Conservation (phyloP, 331 rosid species). For the Stylosanthes scabra region DNA sequence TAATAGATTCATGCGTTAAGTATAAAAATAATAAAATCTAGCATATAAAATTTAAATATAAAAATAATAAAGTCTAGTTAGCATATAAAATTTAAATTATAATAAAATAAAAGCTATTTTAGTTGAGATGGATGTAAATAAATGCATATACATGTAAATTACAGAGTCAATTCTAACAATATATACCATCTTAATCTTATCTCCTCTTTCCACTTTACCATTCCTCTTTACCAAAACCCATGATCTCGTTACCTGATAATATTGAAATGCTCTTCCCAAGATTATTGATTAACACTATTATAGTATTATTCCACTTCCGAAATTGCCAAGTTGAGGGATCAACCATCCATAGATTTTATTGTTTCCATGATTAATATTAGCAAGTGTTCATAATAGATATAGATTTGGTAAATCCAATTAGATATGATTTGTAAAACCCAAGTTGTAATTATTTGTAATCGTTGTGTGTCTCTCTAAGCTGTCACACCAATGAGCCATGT, state of each 20-base stretch:
- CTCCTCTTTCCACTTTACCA: not conserved
- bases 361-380: not conserved
- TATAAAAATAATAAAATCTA: too few relatives aligned
- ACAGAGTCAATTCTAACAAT: too few relatives aligned
- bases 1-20: too few relatives aligned
- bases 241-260: too few relatives aligned
- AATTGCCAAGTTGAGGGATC: constrained; percentile 23
- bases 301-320: not conserved
- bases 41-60: too few relatives aligned
- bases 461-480: not conserved
- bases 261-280: not conserved
- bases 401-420: constrained; percentile 27
- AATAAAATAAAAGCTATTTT: too few relatives aligned
- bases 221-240: not conserved
- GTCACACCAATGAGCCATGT: constrained; percentile 25
- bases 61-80: too few relatives aligned
- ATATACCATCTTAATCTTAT: too few relatives aligned
- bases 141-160: too few relatives aligned
- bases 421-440: constrained; percentile 2
- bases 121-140: too few relatives aligned
- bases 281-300: not conserved
- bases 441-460: constrained; percentile 5
- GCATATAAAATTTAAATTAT: too few relatives aligned
- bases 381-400: constrained; percentile 25
- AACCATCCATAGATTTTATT: not conserved